Conservation (phyloP, 305 asterid species). For the Fraxinus angustifolia region DNA sequence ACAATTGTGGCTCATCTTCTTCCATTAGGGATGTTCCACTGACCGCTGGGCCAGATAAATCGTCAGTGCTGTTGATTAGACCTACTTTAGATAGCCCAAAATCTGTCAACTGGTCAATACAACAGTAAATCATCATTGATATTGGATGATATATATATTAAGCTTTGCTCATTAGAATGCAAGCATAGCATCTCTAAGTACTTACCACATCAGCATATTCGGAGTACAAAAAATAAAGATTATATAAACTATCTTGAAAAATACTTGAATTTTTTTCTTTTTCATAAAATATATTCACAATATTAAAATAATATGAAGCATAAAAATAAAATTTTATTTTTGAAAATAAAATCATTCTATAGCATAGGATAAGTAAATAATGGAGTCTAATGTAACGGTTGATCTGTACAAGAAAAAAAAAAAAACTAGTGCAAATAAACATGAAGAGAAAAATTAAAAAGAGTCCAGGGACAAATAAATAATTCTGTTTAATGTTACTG, state of each 20-base stretch:
- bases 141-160: background rate
- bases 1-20: constrained; percentile 75
- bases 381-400: background rate
- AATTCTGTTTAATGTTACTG: background rate
- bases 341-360: background rate
- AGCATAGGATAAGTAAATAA: constrained; percentile 8
- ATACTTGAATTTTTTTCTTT: background rate
- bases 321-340: background rate
- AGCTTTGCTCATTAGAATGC: constrained; percentile 22
- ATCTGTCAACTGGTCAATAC: constrained; percentile 75
- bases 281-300: constrained; percentile 2
- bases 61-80: constrained; percentile 95
- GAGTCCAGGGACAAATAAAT: background rate
- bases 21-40: constrained; percentile 89
- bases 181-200: constrained; percentile 10
- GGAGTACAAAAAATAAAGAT: constrained; percentile 11
- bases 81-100: constrained; percentile 99
- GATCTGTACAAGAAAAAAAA: background rate
- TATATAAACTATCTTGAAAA: background rate
- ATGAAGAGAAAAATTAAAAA: background rate
- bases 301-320: constrained; percentile 7
- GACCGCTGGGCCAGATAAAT: constrained; percentile 93
- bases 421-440: background rate
- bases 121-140: background rate
- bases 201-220: background rate